Base-by-base conservation (phyloP, 306 rosid genomes). In the Pterocarpus macrocarpus region DNA sequence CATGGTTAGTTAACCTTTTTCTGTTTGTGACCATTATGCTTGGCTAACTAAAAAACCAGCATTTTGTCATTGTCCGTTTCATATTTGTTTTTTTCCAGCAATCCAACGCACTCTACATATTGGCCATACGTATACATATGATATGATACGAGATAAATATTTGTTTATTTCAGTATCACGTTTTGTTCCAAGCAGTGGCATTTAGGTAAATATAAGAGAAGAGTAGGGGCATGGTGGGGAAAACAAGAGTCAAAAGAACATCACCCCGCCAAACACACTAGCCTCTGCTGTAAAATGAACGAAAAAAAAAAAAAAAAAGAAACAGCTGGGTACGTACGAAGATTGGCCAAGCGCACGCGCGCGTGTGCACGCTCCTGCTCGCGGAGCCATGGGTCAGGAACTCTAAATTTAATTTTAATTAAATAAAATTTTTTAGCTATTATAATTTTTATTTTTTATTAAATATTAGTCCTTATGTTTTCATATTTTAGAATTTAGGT, bases 211-310 rank as follows among this genome's bases (percentile, higher is more conserved):
- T 88, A 17, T 3, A 2, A 1, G 53, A 6, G 34, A 74, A 17
- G 2, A 2, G 3, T 0, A 78, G 65, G 90, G 76, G 1, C 17
- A 41, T 10, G 39, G 1, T 5, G 8, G 82, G 64, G 11, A 47
- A 61, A 39, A 15, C 39, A 8, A 33, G 5, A 15, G 85, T 82
- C 87, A 85, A 82, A 84, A 82, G 78, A 76, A 77, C 64, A 71
- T 65, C 68, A 35, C 71, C 84, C 89, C 89, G 89, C 91, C 91
- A 88, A 88, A 86, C 83, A 50, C 56, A 4, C 69, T 56, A 16
- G 69, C 80, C 79, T 61, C 38, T 16, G 84, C 87, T 80, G 84
- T 69, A 68, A 80, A 80, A 84, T 55, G 78, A 69, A 62, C 9
- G 35, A 63, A n/a, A 36, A 66, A 64, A 65, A 45, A 36, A 44